Evolutionary conservation across 1,284 basidiomycete genomes (phyloP).

Genomic region (Rhodotorula sp.): DNA sequence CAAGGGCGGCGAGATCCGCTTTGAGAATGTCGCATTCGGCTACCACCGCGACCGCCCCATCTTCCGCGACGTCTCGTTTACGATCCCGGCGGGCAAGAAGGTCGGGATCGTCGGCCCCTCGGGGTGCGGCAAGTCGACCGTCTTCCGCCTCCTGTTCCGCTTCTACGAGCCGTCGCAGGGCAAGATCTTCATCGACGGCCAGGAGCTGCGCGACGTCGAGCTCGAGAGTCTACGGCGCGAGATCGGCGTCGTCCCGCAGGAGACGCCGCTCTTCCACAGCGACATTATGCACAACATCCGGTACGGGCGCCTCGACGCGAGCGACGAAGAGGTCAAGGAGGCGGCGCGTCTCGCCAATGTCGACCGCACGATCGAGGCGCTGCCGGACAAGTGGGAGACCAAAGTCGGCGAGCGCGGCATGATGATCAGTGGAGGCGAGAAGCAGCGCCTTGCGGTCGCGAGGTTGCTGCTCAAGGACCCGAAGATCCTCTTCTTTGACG

Average conservation of each 20-base stretch:
- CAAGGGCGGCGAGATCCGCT: conserved; percentile 79
- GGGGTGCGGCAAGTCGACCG: conserved; percentile 96
- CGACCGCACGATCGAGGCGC: conserved; percentile 71
- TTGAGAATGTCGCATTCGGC: conserved; percentile 88
- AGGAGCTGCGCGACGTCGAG: conserved; percentile 75
- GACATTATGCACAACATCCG: conserved; percentile 93
- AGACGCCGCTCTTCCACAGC: conserved; percentile 94
- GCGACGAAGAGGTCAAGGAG: conserved; percentile 81
- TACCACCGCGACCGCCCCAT: conserved; percentile 90
- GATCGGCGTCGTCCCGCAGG: conserved; percentile 95
- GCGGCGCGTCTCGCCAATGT: conserved; percentile 85
- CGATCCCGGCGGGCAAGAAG: conserved; percentile 91
- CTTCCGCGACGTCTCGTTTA: conserved; percentile 84
- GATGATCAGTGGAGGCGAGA: conserved; percentile 98
- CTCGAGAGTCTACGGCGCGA: conserved; percentile 70
- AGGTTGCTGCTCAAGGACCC: conserved; percentile 90
- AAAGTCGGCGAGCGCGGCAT: conserved; percentile 93
- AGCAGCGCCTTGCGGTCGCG: conserved; percentile 92
- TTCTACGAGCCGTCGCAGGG: conserved; percentile 88
- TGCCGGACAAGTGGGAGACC: conserved; percentile 85
- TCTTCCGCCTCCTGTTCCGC: conserved; percentile 89
- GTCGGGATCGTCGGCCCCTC: conserved; percentile 95
- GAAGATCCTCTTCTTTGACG: conserved; percentile 94
- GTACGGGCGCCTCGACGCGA: conserved; percentile 86
- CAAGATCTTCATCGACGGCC: conserved; percentile 79